phyloP scores from a whole-genome alignment of 2,329 filamentous ascomycete genomes.

The Xylaria sp. region DNA sequence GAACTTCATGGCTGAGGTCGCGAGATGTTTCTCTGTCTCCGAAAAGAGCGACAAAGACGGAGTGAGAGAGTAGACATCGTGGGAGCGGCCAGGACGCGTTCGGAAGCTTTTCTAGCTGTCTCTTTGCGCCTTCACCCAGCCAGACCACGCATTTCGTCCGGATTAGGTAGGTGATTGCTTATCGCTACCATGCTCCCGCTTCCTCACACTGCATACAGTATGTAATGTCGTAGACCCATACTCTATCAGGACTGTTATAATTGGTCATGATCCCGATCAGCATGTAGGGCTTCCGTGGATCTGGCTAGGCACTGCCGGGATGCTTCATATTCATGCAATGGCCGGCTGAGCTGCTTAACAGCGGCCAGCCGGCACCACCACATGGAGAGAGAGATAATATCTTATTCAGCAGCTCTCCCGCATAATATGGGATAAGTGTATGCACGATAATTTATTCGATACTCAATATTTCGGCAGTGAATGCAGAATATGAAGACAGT shows the following conservation, averaged over 20 bases:
- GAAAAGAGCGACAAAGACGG: slow-evolving; percentile 24
- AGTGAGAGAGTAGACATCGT: slow-evolving; percentile 23
- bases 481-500: neutral
- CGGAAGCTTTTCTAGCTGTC: slow-evolving; percentile 11
- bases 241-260: slow-evolving; percentile 12
- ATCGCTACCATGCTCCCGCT: slow-evolving; percentile 13
- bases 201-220: neutral
- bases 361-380: neutral
- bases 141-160: slow-evolving; percentile 30
- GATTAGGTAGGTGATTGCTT: slow-evolving; percentile 39
- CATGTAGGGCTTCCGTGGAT: slow-evolving; percentile 26
- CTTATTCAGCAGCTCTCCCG: slow-evolving; percentile 13
- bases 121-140: slow-evolving; percentile 28
- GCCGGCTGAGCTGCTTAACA: neutral
- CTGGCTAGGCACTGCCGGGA: neutral
- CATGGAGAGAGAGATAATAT: neutral
- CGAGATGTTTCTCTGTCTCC: slow-evolving; percentile 21
- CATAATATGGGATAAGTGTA: neutral
- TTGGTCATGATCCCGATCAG: slow-evolving; percentile 28
- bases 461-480: neutral
- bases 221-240: slow-evolving; percentile 12
- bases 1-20: slow-evolving; percentile 34
- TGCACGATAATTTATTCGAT: neutral
- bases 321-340: slow-evolving; percentile 14
- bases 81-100: slow-evolving; percentile 16